Conservation (phyloP, 2,329 filamentous ascomycete genomes). For the Aspergillus sp. region DNA sequence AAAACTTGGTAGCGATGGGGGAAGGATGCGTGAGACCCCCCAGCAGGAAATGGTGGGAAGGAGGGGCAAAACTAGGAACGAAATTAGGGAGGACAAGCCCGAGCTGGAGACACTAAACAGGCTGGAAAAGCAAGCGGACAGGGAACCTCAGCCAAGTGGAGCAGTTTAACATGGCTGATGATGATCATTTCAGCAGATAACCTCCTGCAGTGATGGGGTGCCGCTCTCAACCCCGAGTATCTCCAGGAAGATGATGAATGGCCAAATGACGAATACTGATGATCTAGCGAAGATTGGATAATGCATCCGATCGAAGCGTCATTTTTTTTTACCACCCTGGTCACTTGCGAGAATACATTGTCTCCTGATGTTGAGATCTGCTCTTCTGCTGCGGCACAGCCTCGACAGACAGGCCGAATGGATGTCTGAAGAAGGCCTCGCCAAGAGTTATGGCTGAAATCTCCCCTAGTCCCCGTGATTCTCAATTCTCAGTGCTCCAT, state of each 20-base stretch:
- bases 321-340: neutral
- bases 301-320: neutral
- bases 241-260: neutral
- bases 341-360: neutral
- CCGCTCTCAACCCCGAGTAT: neutral
- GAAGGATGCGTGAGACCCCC: neutral
- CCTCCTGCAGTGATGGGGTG: neutral
- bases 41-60: neutral
- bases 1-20: neutral
- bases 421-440: neutral
- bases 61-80: neutral
- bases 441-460: neutral
- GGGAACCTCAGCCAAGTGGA: constrained; percentile 1
- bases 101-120: neutral
- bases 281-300: too few relatives aligned
- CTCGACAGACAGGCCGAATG: neutral
- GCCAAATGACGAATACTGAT: neutral
- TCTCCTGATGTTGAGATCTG: neutral
- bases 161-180: neutral
- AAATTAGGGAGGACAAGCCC: neutral
- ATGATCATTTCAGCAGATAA: neutral
- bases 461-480: neutral
- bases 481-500: neutral
- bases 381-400: neutral
- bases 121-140: neutral